Evolutionary conservation across 805 yeast genomes (phyloP).

Genomic region (Saccharomycopsis sp.): DNA sequence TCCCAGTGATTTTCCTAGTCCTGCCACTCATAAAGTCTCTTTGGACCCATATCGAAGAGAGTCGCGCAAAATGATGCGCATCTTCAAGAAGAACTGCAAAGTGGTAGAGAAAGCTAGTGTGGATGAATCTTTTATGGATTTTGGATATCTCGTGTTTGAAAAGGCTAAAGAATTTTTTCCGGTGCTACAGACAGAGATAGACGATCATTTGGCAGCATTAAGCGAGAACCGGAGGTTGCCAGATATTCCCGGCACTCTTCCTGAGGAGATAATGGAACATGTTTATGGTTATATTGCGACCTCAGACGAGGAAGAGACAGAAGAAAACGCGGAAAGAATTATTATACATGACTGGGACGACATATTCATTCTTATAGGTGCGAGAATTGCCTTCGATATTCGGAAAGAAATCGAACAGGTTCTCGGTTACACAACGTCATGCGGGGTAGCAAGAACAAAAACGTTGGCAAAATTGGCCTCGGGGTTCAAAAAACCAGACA

Average conservation of each 20-base stretch:
- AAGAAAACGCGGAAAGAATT: constrained; percentile 22
- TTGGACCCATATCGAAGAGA: constrained; percentile 89
- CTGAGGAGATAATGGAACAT: constrained; percentile 27
- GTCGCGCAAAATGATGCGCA: constrained; percentile 65
- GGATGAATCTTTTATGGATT: constrained; percentile 85
- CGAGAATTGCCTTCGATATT: constrained; percentile 47
- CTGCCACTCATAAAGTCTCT: constrained; percentile 70
- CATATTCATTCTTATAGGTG: constrained; percentile 57
- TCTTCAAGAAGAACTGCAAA: constrained; percentile 57
- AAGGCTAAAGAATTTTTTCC: constrained; percentile 44
- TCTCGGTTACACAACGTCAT: constrained; percentile 80
- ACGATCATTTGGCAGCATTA: constrained; percentile 8
- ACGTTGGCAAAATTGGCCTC: constrained; percentile 83
- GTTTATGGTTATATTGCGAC: neutral
- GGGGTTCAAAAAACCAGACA: constrained; percentile 76
- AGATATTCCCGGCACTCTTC: constrained; percentile 34
- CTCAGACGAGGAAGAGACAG: constrained; percentile 14
- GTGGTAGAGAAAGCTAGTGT: constrained; percentile 89
- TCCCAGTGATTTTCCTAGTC: constrained; percentile 48
- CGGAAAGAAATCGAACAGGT: constrained; percentile 45
- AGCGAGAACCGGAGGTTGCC: constrained; percentile 33
- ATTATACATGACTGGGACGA: constrained; percentile 72
- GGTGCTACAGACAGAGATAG: constrained; percentile 25
- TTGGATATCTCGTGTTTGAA: constrained; percentile 57
- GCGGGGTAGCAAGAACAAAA: constrained; percentile 76